Percentiles rank a stretch among this genome's conserved stretches.
phyloP scores from a whole-genome alignment of 140 eudicot species.

The Stevia rebaudiana region DNA sequence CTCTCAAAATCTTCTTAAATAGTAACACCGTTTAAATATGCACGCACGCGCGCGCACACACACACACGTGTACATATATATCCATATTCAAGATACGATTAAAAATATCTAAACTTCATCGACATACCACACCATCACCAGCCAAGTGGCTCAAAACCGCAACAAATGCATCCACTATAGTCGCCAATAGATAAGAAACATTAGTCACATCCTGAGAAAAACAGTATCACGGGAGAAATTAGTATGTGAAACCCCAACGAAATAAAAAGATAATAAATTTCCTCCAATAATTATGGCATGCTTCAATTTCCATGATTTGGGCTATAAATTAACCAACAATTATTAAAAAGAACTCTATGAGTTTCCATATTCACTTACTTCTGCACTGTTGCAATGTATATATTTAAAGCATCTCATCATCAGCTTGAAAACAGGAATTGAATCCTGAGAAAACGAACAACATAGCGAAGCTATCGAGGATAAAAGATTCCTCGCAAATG shows the following conservation, averaged over 20 bases:
- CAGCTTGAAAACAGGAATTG: constrained; percentile 63
- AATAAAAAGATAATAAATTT: constrained; percentile 1
- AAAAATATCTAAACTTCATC: neutral
- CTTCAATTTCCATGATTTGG: neutral
- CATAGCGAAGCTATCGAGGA: constrained; percentile 59
- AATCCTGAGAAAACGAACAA: constrained; percentile 57
- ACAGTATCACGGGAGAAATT: constrained; percentile 6
- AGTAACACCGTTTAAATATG: constrained; percentile 8
- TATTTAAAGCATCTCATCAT: constrained; percentile 45
- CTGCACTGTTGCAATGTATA: constrained; percentile 44
- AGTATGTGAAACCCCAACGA: constrained; percentile 1
- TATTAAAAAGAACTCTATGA: neutral
- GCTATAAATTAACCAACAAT: neutral
- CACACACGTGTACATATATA: no score
- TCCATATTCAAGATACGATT: neutral
- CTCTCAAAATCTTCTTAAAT: constrained; percentile 8
- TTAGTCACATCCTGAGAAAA: constrained; percentile 45
- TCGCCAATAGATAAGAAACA: constrained; percentile 37
- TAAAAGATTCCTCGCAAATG: constrained; percentile 46
- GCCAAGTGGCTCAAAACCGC: constrained; percentile 63
- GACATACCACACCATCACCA: constrained; percentile 57
- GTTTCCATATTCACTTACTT: constrained; percentile 53
- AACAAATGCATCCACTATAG: constrained; percentile 57
- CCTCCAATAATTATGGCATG: neutral
- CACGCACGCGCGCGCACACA: no score